These are phyloP conservation scores for Fusarium nanum DNA, from an alignment of 2,329 filamentous ascomycete species.

Conservation along the genomic window DNA sequence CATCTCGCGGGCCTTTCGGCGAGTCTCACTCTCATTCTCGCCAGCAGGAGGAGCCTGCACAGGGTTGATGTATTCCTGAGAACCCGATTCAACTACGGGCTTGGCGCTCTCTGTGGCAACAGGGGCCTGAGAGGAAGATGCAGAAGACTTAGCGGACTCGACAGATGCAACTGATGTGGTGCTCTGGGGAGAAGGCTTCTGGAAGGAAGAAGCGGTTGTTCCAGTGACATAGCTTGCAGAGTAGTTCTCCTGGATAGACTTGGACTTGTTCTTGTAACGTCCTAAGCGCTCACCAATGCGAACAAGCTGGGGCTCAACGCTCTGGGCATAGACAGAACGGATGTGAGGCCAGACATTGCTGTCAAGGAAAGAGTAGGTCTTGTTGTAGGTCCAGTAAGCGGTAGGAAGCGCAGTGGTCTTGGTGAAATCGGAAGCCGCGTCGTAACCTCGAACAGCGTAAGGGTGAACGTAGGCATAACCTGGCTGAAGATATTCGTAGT, in stretches of 20 bases:
- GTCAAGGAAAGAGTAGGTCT: conserved; percentile 76
- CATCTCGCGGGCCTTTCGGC: conserved; percentile 70
- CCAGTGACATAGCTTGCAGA: conserved; percentile 39
- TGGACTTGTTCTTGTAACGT: conserved; percentile 67
- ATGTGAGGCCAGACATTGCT: conserved; percentile 84
- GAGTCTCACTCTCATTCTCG: conserved; percentile 64
- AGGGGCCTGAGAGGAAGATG: conserved; percentile 49
- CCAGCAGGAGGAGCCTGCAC: conserved; percentile 60
- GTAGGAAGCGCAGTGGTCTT: conserved; percentile 78
- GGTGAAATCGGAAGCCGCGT: conserved; percentile 73
- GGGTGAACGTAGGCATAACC: conserved; percentile 80
- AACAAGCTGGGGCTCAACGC: conserved; percentile 93
- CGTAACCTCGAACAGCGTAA: conserved; percentile 77
- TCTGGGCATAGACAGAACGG: conserved; percentile 84
- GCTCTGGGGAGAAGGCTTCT: conserved; percentile 51
- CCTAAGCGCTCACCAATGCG: conserved; percentile 92
- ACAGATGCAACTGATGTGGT: conserved; percentile 36
- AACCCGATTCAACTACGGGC: conserved; percentile 39
- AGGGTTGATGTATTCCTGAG: conserved; percentile 47
- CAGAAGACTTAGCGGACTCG: not conserved
- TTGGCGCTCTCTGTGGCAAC: conserved; percentile 22
- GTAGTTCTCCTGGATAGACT: conserved; percentile 43
- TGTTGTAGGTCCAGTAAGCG: conserved; percentile 75
- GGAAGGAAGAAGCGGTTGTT: conserved; percentile 50
- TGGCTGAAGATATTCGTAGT: conserved; percentile 79